A percentile compares a stretch with the other conserved stretches of the same genome.
Conservation (phyloP, 495 filamentous ascomycete genomes). For the Stereocaulon alpinum region DNA sequence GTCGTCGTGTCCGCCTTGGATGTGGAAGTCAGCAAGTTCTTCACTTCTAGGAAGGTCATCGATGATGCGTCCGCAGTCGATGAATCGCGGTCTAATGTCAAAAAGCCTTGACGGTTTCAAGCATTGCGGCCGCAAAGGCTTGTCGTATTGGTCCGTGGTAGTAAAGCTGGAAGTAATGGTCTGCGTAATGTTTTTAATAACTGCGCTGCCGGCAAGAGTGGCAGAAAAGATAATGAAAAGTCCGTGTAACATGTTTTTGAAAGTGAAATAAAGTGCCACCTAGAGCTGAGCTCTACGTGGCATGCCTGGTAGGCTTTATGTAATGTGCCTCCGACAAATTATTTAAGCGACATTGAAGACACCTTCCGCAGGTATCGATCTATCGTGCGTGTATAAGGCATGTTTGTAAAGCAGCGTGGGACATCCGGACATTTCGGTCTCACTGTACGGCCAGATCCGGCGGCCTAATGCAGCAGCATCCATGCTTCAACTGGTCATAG, state of each 20-base stretch:
- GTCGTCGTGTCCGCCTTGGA: neutral
- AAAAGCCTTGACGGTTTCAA: neutral
- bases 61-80: neutral
- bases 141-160: neutral
- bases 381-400: no score
- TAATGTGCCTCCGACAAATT: no score
- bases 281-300: no score
- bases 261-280: no score
- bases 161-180: neutral
- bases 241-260: neutral
- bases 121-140: neutral
- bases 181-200: neutral
- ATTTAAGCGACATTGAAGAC: no score
- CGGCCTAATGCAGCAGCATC: no score
- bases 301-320: no score
- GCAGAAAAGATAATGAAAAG: neutral
- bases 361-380: no score
- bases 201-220: neutral
- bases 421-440: no score
- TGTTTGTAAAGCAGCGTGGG: no score
- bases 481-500: no score
- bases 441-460: no score
- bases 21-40: neutral
- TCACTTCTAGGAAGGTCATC: neutral
- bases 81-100: neutral